Conservation (phyloP, 164 flowering plant species). For the Saururus chinensis region DNA sequence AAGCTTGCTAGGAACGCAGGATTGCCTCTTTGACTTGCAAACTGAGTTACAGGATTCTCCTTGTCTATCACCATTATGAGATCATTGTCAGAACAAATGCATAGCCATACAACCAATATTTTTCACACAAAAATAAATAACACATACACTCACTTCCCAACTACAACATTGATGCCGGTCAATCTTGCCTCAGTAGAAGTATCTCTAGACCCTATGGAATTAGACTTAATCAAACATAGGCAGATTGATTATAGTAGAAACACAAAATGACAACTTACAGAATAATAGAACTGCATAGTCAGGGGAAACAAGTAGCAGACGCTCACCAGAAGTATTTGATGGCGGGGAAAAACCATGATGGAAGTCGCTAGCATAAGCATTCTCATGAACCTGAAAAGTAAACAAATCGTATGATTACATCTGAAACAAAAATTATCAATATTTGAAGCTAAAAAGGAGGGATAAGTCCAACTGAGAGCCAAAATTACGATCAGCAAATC, state of each 20-base stretch:
- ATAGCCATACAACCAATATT: background rate
- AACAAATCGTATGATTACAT: background rate
- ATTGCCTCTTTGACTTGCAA: slow-evolving; percentile 71
- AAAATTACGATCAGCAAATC: background rate
- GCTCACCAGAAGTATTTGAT: slow-evolving; percentile 63
- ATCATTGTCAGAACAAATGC: background rate
- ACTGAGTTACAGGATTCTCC: slow-evolving; percentile 84
- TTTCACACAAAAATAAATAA: background rate
- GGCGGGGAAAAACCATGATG: slow-evolving; percentile 89
- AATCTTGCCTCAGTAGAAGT: slow-evolving; percentile 45
- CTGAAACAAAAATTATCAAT: background rate
- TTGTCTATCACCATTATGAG: slow-evolving; percentile 35
- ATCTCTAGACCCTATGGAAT: slow-evolving; percentile 34
- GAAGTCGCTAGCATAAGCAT: slow-evolving; percentile 82
- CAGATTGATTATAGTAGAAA: background rate
- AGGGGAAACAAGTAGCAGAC: background rate
- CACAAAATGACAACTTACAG: background rate
- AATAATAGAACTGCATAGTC: background rate
- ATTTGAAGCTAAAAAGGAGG: background rate
- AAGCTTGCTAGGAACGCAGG: slow-evolving; percentile 82
- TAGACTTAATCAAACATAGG: background rate
- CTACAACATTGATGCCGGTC: slow-evolving; percentile 53
- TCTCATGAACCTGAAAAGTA: slow-evolving; percentile 99
- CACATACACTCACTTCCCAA: slow-evolving; percentile 49
- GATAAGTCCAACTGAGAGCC: background rate